Evolutionary conservation across 768 basidiomycete genomes (phyloP), one percentile per base, ranked within the genome.

Genomic region (Mycena epipterygia): DNA sequence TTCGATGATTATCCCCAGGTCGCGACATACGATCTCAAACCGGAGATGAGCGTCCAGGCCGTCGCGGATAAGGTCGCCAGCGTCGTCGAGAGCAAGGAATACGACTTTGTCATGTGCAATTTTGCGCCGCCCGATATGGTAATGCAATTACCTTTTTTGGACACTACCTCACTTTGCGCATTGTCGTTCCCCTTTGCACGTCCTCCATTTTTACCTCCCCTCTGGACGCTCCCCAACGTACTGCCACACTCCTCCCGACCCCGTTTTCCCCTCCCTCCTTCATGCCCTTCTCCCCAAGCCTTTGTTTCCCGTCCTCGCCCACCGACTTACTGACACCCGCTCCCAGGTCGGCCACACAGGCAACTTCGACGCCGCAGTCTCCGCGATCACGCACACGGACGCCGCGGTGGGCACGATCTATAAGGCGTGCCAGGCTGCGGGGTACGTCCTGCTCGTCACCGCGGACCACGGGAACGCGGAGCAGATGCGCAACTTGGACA

Each of bases 61-160:
- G 96, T 98, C 21, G 96, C 95, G 0, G 93, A 96, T 76, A 95
- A 95, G 80, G 96, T 98, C 21, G 94, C 94, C 1, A 91, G 95
- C 80, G 87, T 96, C 12, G 88, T 98, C 72, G 87, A 87, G 76
- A 84, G 84, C 74, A 82, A 85, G 64, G 85, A 90, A 52, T 88
- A 94, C 76, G 93, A 97, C 49, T 98, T 98, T 77, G 89, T 98
- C 67, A 98, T 98, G 96, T 97, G 95, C 85, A 98, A 97, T 84
- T 98, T 98, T 80, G 96, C 96, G 5, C 96, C 96, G 39, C 96
- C 96, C 8, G 35, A 37, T 37, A 37, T 37, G 35, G 6, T 37
- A n/a, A n/a, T n/a, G n/a, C n/a, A n/a, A n/a, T n/a, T n/a, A n/a
- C n/a, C n/a, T n/a, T n/a, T n/a, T n/a, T n/a, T n/a, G n/a, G n/a